phyloP scores from a whole-genome alignment of 2,329 filamentous ascomycete genomes.

The Neophaeococcomyces mojaviensis region DNA sequence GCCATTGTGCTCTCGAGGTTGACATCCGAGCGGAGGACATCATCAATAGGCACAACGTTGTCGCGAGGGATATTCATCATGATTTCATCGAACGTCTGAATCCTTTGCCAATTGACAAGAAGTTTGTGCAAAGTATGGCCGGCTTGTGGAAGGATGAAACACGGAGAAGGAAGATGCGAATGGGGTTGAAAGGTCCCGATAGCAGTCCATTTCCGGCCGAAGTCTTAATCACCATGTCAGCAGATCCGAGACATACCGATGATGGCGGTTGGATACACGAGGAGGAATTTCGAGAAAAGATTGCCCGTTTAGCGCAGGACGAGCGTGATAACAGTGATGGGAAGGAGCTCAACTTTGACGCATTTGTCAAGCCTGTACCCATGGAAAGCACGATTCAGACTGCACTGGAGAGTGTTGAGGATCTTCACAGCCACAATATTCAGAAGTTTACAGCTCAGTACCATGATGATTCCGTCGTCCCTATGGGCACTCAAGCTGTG shows the following conservation, averaged over 20 bases:
- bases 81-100: constrained; percentile 69
- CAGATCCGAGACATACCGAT: constrained; percentile 63
- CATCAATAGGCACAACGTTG: constrained; percentile 67
- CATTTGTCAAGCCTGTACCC: constrained; percentile 51
- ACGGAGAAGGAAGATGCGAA: constrained; percentile 63
- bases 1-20: constrained; percentile 82
- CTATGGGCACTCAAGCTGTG: constrained; percentile 9
- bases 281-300: constrained; percentile 64
- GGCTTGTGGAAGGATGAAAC: constrained; percentile 88
- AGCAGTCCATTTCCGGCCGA: constrained; percentile 75
- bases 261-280: constrained; percentile 90
- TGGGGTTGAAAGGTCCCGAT: constrained; percentile 56
- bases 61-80: constrained; percentile 73
- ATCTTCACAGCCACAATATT: constrained; percentile 68
- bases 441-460: constrained; percentile 10
- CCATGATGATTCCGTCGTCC: background rate
- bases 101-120: constrained; percentile 60
- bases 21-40: constrained; percentile 88
- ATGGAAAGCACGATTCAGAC: constrained; percentile 62
- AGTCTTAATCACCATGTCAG: constrained; percentile 80
- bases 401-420: constrained; percentile 73
- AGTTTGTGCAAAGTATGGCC: constrained; percentile 89
- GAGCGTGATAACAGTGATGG: constrained; percentile 50
- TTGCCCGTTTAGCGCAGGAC: constrained; percentile 55
- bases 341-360: constrained; percentile 51